Evolutionary conservation across 805 yeast genomes (phyloP).

Genomic region (Limtongia smithiae): DNA sequence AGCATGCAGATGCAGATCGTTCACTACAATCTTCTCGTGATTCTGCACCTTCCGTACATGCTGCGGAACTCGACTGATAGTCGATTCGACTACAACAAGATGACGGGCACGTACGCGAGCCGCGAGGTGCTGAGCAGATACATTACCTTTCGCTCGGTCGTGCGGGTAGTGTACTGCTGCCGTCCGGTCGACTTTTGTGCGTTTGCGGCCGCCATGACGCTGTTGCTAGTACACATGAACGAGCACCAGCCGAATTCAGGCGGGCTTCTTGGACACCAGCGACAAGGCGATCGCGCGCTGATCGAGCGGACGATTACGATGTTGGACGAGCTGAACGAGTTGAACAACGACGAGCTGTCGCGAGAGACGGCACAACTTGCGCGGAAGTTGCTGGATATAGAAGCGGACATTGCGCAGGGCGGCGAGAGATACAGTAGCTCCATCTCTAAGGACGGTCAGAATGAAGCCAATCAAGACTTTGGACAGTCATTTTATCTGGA

Average conservation of each 20-base stretch:
- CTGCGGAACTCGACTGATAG: background rate
- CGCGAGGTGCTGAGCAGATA: background rate
- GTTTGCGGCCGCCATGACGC: background rate
- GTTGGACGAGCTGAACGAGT: background rate
- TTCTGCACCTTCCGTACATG: background rate
- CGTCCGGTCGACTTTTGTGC: conserved; percentile 1
- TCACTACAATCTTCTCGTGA: background rate
- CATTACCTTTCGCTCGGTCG: background rate
- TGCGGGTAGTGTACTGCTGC: background rate
- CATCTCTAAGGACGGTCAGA: background rate
- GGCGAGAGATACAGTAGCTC: background rate
- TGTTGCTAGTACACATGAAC: background rate
- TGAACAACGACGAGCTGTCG: background rate
- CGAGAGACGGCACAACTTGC: background rate
- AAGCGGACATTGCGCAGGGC: background rate
- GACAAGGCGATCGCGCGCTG: background rate
- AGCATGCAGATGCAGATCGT: background rate
- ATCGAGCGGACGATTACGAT: background rate
- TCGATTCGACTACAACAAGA: background rate
- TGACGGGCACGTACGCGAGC: background rate
- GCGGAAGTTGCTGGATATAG: background rate
- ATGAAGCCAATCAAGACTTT: background rate
- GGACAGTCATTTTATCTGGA: background rate
- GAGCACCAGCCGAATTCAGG: background rate
- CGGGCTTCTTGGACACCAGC: background rate